Base-by-base conservation (phyloP, 1,139 yeast genomes). In the Ashbya aceris region DNA sequence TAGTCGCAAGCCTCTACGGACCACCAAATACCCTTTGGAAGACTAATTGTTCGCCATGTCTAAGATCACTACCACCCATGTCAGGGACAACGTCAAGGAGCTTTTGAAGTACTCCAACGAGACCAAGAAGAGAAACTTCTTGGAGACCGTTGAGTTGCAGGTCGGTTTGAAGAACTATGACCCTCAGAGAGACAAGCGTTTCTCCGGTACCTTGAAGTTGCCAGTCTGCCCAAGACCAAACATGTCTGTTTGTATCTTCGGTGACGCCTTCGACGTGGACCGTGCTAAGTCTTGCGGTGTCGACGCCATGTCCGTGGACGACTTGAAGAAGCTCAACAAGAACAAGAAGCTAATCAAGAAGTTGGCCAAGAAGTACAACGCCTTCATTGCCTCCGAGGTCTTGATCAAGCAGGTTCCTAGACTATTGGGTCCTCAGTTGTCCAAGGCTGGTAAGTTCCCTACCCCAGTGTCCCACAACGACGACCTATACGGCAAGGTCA, bases 391-490 rank as follows among this genome's bases (percentile, higher is more conserved):
- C 73, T 93, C 98, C 60, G 98, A 93, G 74, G 95, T 85, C 63
- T 85, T 93, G 74, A 93, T 93, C 71, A 91, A 91, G 81, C 98
- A 93, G 79, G 95, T 93, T 70, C 99, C 99, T 75, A 93, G 99
- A 83, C 83, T 93, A 70, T 83, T 93, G 70, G 99, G 99, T 77
- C 99, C 99, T 72, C 96, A 93, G 74, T 89, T 93, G 71, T 93
- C 98, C 63, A 93, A 93, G 86, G 98, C 97, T 70, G 98, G 98
- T 84, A 93, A 93, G 89, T 93, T 93, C 95, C 99, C 99, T 74
- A 89, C 98, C 71, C 98, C 99, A 74, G 97, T 93, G 65, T 91
- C 98, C 56, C 98, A 91, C 84, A 79, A 85, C 73, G 99, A 93
- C 71, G 98, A 93, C 73, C 82, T 93, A 70, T 84, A 85, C 82